A percentile compares a stretch with the other conserved stretches of the same genome.
Evolutionary conservation across 2,329 filamentous ascomycete species (phyloP).

Genomic region (Ilyonectria mors-panacis): DNA sequence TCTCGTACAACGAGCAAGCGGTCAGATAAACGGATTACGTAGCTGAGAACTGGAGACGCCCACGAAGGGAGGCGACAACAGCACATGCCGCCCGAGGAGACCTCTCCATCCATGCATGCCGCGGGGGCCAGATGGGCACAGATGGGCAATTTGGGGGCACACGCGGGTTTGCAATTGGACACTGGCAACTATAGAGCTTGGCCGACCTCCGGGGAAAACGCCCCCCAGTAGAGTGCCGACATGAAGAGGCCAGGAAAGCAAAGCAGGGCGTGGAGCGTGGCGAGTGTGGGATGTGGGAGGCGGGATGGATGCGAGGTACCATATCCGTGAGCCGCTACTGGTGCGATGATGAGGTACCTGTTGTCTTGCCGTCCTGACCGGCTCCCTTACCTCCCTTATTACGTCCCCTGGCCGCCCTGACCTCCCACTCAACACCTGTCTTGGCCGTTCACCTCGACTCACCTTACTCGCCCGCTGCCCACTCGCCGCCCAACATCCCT

Average conservation of each 20-base stretch:
- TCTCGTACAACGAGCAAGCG: constrained; percentile 33
- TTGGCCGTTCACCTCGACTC: constrained; percentile 39
- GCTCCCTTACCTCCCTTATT: constrained; percentile 27
- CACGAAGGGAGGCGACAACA: constrained; percentile 30
- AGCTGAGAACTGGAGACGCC: constrained; percentile 28
- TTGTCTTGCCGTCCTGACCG: constrained; percentile 18
- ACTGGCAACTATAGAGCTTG: constrained; percentile 9
- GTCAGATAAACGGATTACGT: constrained; percentile 45
- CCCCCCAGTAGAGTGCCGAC: constrained; percentile 21
- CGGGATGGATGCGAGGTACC: constrained; percentile 30
- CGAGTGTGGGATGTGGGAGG: constrained; percentile 19
- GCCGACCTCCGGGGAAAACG: constrained; percentile 20
- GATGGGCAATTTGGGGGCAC: constrained; percentile 24
- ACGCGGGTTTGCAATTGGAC: constrained; percentile 40
- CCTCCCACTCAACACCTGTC: constrained; percentile 40
- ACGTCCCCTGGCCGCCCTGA: constrained; percentile 28
- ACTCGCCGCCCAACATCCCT: constrained; percentile 45
- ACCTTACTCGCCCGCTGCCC: constrained; percentile 36
- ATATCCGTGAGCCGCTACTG: constrained; percentile 5
- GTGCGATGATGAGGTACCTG: constrained; percentile 37
- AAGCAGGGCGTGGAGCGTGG: constrained; percentile 16
- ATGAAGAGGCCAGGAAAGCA: constrained; percentile 15
- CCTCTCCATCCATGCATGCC: constrained; percentile 14
- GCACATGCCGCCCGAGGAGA: constrained; percentile 31
- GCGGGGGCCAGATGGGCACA: constrained; percentile 33